These are phyloP conservation scores for Talaromyces sp. DNA, from an alignment of 2,329 filamentous ascomycete species.

Conservation along the genomic window DNA sequence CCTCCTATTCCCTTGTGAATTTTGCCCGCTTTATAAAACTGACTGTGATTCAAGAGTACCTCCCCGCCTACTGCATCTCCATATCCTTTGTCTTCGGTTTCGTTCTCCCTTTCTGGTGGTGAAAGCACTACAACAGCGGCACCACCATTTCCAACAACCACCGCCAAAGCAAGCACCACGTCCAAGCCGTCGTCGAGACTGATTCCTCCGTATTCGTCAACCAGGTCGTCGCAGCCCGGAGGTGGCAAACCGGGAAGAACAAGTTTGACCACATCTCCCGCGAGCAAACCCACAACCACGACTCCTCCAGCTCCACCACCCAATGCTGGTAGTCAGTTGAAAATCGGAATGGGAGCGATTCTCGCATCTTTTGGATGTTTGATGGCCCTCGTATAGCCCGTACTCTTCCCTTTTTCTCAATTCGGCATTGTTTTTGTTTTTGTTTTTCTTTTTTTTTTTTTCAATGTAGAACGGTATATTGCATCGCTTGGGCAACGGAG, in stretches of 20 bases:
- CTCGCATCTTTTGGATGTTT: background rate
- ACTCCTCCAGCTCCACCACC: background rate
- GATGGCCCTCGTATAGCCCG: background rate
- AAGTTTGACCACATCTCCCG: background rate
- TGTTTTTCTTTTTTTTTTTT: background rate
- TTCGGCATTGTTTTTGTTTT: background rate
- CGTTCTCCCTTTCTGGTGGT: slow-evolving; percentile 44
- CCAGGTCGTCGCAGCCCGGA: background rate
- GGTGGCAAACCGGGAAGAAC: background rate
- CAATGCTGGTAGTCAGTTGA: background rate
- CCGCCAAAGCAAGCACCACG: background rate
- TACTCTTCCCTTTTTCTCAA: too few species aligned
- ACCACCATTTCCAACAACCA: background rate
- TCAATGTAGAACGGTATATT: background rate
- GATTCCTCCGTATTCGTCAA: background rate
- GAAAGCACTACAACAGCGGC: slow-evolving; percentile 19
- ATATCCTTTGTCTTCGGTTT: slow-evolving; percentile 41
- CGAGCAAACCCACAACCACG: background rate
- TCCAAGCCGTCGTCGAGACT: background rate
- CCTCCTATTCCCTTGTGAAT: slow-evolving; percentile 20
- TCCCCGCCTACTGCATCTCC: slow-evolving; percentile 52
- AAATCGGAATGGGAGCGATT: background rate
- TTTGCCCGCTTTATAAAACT: slow-evolving; percentile 13
- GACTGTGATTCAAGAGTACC: slow-evolving; percentile 36
- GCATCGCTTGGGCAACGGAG: background rate